These are phyloP conservation scores for Chrysopogon serrulatus DNA, from an alignment of 176 grass and related monocot species.

Conservation along the genomic window DNA sequence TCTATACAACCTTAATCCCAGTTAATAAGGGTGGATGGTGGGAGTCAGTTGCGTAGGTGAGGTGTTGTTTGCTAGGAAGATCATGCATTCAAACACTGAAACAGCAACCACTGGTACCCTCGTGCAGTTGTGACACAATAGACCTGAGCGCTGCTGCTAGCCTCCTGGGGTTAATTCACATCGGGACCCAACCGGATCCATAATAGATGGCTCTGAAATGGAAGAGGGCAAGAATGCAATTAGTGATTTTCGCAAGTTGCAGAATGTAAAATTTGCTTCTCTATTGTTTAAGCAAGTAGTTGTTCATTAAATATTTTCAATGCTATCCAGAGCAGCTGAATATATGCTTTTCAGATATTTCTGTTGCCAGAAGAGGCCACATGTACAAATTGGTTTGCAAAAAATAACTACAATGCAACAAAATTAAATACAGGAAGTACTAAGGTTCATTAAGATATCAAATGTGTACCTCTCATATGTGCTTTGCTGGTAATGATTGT, in stretches of 20 bases:
- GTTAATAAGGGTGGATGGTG: background rate
- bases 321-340: constrained; percentile 2
- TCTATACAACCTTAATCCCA: background rate
- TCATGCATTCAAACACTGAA: background rate
- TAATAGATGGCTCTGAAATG: constrained; percentile 20
- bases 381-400: background rate
- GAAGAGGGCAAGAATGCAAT: background rate
- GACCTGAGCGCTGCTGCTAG: background rate
- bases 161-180: background rate
- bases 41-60: background rate
- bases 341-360: background rate
- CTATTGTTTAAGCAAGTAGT: background rate
- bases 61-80: background rate
- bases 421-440: background rate
- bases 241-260: background rate
- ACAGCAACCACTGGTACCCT: background rate
- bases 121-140: background rate
- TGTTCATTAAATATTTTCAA: background rate
- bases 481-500: constrained; percentile 27
- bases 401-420: background rate
- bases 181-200: background rate
- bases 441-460: background rate
- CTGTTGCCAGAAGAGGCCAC: background rate
- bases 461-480: constrained; percentile 31
- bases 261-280: background rate